These are phyloP conservation scores for Daldinia childiae DNA, from an alignment of 495 filamentous ascomycete species.

Conservation along the genomic window DNA sequence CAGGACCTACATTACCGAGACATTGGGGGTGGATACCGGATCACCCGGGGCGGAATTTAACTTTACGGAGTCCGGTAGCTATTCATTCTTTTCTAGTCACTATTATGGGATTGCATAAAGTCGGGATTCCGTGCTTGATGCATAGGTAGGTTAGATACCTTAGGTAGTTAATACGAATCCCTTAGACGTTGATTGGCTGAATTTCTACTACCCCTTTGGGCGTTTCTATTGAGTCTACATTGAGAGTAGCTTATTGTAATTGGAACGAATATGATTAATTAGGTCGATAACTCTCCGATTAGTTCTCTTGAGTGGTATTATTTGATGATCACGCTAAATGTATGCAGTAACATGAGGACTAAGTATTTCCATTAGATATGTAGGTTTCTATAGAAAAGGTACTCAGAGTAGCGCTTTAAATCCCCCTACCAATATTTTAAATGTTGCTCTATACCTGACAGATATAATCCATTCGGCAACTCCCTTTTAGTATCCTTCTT, in stretches of 20 bases:
- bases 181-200: neutral
- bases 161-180: neutral
- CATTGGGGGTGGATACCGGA: conserved; percentile 1
- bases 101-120: neutral
- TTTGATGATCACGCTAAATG: too few species aligned
- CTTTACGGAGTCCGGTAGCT: neutral
- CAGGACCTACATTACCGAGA: neutral
- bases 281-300: too few species aligned
- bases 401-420: neutral
- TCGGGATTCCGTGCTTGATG: neutral
- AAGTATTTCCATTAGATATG: too few species aligned
- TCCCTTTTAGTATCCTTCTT: neutral
- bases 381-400: too few species aligned
- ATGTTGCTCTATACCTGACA: neutral
- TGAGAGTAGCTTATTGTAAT: neutral
- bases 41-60: neutral
- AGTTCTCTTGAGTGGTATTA: too few species aligned
- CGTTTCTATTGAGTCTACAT: neutral
- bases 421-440: neutral
- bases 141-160: too few species aligned
- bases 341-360: too few species aligned
- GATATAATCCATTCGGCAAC: neutral
- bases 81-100: neutral
- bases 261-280: neutral
- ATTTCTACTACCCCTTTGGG: neutral